A percentile compares a stretch with the other conserved stretches of the same genome.
Evolutionary conservation across 306 rosid genomes (phyloP).

Genomic region (Alnus rubra): DNA sequence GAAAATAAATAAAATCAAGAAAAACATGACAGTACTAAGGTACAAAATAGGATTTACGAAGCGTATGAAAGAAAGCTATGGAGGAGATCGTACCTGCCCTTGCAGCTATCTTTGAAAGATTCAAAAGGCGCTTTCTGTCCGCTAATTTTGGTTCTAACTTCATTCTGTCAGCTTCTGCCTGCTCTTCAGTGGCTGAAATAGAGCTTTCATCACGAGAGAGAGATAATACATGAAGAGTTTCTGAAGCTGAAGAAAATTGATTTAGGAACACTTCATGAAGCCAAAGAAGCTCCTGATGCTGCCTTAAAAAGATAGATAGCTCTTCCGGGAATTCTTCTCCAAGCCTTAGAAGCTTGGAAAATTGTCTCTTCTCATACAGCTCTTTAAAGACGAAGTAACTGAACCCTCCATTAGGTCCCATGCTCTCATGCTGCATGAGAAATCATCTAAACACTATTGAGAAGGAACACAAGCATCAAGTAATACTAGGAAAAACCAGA

Average conservation of each 20-base stretch:
- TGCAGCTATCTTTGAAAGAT: slow-evolving; percentile 91
- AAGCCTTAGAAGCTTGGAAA: slow-evolving; percentile 82
- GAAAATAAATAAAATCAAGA: slow-evolving; percentile 15
- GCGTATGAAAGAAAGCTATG: background rate
- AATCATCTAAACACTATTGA: slow-evolving; percentile 33
- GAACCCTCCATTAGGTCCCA: slow-evolving; percentile 93
- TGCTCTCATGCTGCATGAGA: slow-evolving; percentile 79
- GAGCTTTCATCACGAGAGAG: slow-evolving; percentile 59
- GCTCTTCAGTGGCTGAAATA: slow-evolving; percentile 51
- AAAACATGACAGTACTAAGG: background rate
- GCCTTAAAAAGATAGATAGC: slow-evolving; percentile 72
- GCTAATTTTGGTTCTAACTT: slow-evolving; percentile 46
- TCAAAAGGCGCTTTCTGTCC: slow-evolving; percentile 80
- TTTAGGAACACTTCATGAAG: slow-evolving; percentile 91
- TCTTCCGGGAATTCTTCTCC: slow-evolving; percentile 97
- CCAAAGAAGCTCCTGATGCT: slow-evolving; percentile 86
- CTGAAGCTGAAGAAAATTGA: slow-evolving; percentile 83
- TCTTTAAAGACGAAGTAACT: slow-evolving; percentile 76
- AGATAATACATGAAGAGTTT: slow-evolving; percentile 81
- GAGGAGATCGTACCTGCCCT: slow-evolving; percentile 61
- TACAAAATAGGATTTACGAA: background rate
- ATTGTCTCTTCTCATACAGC: slow-evolving; percentile 68
- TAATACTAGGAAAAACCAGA: slow-evolving; percentile 4
- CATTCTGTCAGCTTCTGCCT: slow-evolving; percentile 35
- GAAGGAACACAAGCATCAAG: slow-evolving; percentile 17